Percentiles rank a stretch among this genome's conserved stretches.
Evolutionary conservation across 1,139 yeast species (phyloP).

Genomic region (Diutina rugosa): DNA sequence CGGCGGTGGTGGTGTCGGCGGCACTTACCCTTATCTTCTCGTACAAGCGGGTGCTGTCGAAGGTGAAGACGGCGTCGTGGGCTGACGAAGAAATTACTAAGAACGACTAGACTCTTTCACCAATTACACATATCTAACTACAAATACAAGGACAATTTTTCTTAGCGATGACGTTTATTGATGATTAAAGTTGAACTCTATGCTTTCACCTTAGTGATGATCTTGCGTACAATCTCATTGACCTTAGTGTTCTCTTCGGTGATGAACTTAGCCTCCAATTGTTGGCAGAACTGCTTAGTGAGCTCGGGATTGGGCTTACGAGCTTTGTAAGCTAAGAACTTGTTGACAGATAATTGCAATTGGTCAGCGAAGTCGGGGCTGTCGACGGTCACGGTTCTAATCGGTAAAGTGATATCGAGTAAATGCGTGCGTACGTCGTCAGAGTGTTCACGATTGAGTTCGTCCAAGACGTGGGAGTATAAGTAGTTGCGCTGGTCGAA

Average conservation of each 20-base stretch:
- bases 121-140: neutral
- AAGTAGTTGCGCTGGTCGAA: constrained; percentile 60
- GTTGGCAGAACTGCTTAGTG: constrained; percentile 30
- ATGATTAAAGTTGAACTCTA: neutral
- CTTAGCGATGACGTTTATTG: neutral
- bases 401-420: constrained; percentile 53
- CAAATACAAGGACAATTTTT: neutral
- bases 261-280: constrained; percentile 8
- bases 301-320: constrained; percentile 30
- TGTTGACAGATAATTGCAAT: constrained; percentile 60
- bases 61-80: neutral
- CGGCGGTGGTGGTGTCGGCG: constrained; percentile 15
- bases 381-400: constrained; percentile 35
- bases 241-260: neutral
- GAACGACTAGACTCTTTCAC: neutral
- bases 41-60: neutral
- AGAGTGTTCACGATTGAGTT: constrained; percentile 27
- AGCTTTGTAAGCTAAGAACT: constrained; percentile 48
- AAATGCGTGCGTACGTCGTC: constrained; percentile 29
- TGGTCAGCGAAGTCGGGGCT: constrained; percentile 38
- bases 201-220: neutral
- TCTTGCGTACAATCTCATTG: neutral
- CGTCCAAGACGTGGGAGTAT: constrained; percentile 48
- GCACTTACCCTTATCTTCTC: constrained; percentile 10
- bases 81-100: neutral